phyloP scores from a whole-genome alignment of 2,329 filamentous ascomycete species.

The Phialocephala subalpina region DNA sequence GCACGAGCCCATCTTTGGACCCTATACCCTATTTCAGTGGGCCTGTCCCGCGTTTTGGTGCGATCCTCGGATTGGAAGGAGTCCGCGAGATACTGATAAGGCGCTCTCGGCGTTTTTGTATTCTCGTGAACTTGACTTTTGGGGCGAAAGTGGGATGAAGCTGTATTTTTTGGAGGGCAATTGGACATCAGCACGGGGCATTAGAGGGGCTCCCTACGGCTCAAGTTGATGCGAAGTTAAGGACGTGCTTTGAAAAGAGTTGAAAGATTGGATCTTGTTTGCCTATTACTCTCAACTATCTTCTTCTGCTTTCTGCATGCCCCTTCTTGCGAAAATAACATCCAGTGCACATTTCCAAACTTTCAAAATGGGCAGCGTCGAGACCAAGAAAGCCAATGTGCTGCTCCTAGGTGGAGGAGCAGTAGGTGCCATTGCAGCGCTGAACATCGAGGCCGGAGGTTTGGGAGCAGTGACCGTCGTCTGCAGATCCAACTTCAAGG shows the following conservation, averaged over 20 bases:
- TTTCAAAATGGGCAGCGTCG: constrained; percentile 3
- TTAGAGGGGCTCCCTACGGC: too few species aligned
- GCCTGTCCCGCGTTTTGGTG: background rate
- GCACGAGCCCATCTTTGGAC: constrained; percentile 2
- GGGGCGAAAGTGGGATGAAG: constrained; percentile 10
- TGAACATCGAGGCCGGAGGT: constrained; percentile 31
- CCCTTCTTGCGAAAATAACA: background rate
- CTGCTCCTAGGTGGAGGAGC: constrained; percentile 32
- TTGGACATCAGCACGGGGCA: background rate
- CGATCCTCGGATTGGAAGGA: constrained; percentile 3
- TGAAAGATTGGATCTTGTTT: background rate
- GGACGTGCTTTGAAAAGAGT: background rate
- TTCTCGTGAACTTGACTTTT: background rate
- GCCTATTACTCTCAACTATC: background rate
- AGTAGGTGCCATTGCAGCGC: constrained; percentile 29
- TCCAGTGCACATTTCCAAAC: background rate
- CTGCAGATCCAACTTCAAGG: constrained; percentile 34
- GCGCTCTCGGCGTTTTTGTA: background rate
- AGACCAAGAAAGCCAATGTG: constrained; percentile 27
- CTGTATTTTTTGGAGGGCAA: background rate
- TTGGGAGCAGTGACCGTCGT: constrained; percentile 32
- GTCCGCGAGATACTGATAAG: constrained; percentile 11
- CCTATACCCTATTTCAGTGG: background rate
- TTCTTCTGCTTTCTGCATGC: background rate
- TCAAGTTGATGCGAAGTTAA: background rate